These are phyloP conservation scores for Linnemannia exigua DNA, from an alignment of 192 early-diverging fungal species.

Conservation along the genomic window DNA sequence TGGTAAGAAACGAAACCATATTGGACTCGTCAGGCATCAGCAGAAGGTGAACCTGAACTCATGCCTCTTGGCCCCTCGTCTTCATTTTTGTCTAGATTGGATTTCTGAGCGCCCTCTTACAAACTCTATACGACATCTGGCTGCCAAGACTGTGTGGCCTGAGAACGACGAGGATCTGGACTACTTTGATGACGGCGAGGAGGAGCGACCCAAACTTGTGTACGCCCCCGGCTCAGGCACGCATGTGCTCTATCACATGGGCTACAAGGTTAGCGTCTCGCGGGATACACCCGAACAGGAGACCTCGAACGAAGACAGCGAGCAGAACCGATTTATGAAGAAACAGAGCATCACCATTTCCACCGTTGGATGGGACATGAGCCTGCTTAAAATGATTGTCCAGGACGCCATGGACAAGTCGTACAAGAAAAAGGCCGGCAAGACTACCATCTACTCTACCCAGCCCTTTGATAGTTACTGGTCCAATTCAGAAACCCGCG, in stretches of 20 bases:
- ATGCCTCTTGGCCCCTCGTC: background rate
- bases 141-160: slow-evolving; percentile 2
- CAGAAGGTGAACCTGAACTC: background rate
- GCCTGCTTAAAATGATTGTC: slow-evolving; percentile 38
- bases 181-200: slow-evolving; percentile 16
- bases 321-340: slow-evolving; percentile 51
- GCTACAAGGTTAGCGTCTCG: slow-evolving; percentile 47
- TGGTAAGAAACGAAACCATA: slow-evolving; percentile 19
- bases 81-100: slow-evolving; percentile 6
- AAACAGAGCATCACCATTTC: slow-evolving; percentile 50
- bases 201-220: slow-evolving; percentile 42
- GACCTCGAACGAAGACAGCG: slow-evolving; percentile 23
- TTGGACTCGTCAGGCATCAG: slow-evolving; percentile 14
- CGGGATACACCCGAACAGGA: slow-evolving; percentile 36
- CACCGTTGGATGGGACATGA: slow-evolving; percentile 49
- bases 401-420: slow-evolving; percentile 53
- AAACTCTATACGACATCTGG: slow-evolving; percentile 11
- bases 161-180: background rate
- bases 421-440: slow-evolving; percentile 56
- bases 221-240: slow-evolving; percentile 48
- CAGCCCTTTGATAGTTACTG: slow-evolving; percentile 55
- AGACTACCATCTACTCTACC: slow-evolving; percentile 55
- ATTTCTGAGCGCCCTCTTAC: slow-evolving; percentile 1
- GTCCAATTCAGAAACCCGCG: slow-evolving; percentile 43
- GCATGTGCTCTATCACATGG: slow-evolving; percentile 52